Evolutionary conservation across 108 stramenopile genomes (phyloP), one percentile per base, ranked within the genome.

Genomic region (Aurantiochytrium sp.): DNA sequence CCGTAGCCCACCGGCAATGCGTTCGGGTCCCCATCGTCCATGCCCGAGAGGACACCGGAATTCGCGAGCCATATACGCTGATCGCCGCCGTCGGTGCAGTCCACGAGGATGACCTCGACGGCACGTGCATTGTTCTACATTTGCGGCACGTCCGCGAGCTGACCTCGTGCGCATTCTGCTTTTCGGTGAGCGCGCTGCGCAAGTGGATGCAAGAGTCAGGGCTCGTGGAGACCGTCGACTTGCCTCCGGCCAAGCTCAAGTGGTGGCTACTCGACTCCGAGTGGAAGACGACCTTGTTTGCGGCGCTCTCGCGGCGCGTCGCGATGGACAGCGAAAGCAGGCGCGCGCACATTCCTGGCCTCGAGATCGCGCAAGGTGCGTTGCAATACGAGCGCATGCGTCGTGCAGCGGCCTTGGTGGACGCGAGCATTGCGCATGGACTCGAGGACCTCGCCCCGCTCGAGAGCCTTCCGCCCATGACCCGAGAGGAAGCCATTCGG

Each of bases 201-300:
- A 81, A 81, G 3, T 81, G 73, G 73, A 81, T 81, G 73, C 42
- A 48, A 24, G 73, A 41, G 0, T 6, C 45, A 17, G 4, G 45
- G 39, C 45, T 81, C 42, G 24, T 21, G 24, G 45, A 81, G 8
- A 12, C 12, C 6, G 45, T 81, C 30, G 73, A 81, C 39, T 24
- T 81, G 21, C 73, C 73, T 21, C 73, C 73, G 50, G 42, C 39
- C 3, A 41, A 17, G 73, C 39, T 81, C 6, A 81, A 41, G 42
- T 81, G 73, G 73, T 81, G 73, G 73, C 73, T 81, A 6, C 27
- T 48, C 24, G 73, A 22, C 12, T 81, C 73, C 6, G 73, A 81
- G 42, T 81, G 73, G 73, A 81, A 48, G 45, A 48, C 39, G 6
- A 6, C 8, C 6, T 15, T 81, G 21, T 48, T 81, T 48, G 32